Percentiles rank a stretch among this genome's conserved stretches.
These are phyloP conservation scores for Pseudogymnoascus destructans DNA, from an alignment of 2,329 filamentous ascomycete genomes.

Conservation along the genomic window DNA sequence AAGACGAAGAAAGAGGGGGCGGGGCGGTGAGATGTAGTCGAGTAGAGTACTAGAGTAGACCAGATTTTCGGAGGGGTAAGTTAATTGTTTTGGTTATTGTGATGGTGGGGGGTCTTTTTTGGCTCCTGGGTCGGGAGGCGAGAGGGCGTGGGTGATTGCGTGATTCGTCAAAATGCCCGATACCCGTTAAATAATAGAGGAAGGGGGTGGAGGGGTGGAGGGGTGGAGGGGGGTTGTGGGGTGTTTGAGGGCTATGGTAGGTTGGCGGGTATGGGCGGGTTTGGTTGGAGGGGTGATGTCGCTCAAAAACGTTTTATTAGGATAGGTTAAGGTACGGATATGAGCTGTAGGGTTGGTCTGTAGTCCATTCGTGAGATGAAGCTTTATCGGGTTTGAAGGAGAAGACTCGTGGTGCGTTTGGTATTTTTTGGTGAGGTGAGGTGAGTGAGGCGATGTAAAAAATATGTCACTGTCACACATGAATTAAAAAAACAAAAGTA, in stretches of 20 bases:
- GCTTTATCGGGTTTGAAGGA: background rate
- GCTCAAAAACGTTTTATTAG: background rate
- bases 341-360: background rate
- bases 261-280: background rate
- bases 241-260: background rate
- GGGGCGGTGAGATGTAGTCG: conserved; percentile 11
- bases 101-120: conserved; percentile 1
- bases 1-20: conserved; percentile 13
- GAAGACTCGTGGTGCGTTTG: background rate
- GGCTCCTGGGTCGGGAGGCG: conserved; percentile 3
- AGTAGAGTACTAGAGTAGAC: conserved; percentile 8
- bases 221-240: conserved; percentile 4
- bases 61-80: conserved; percentile 3
- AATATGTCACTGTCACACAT: too few relatives aligned
- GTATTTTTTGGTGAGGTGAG: too few relatives aligned
- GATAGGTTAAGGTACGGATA: background rate
- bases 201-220: background rate
- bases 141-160: conserved; percentile 1
- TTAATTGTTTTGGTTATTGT: background rate
- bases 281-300: conserved; percentile 2
- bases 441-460: too few relatives aligned
- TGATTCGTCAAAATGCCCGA: conserved; percentile 1
- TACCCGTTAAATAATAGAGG: background rate
- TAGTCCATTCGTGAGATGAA: background rate
- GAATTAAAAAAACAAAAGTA: background rate